Conservation (phyloP, 352 stramenopile genomes). For the Achlya hypogyna region DNA sequence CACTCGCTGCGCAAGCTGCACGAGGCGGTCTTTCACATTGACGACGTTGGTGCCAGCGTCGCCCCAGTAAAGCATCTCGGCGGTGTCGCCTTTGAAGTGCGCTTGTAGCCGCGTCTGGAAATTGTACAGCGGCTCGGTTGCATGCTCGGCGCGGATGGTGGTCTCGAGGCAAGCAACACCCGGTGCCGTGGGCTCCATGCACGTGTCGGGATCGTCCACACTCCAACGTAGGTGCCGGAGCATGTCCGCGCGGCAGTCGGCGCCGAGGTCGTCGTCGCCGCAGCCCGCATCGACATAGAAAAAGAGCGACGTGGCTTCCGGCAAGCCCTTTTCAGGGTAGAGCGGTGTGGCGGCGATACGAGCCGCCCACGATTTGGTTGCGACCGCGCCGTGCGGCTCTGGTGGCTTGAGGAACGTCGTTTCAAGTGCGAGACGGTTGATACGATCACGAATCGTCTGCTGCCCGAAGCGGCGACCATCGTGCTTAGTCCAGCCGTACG, state of each 20-base stretch:
- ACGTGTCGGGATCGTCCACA: neutral
- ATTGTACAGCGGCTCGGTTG: neutral
- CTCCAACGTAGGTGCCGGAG: neutral
- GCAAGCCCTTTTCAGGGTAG: neutral
- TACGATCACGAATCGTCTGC: constrained; percentile 64
- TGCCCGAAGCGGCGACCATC: constrained; percentile 49
- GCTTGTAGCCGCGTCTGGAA: constrained; percentile 8
- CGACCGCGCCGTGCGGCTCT: neutral
- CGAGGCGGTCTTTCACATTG: constrained; percentile 62
- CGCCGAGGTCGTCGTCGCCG: constrained; percentile 45
- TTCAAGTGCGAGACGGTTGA: constrained; percentile 51
- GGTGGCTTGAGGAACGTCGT: constrained; percentile 44
- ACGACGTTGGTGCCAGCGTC: constrained; percentile 41
- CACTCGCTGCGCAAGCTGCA: constrained; percentile 31
- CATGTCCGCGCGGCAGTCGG: constrained; percentile 35
- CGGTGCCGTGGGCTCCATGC: neutral
- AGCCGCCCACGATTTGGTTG: neutral
- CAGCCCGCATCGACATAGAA: constrained; percentile 74
- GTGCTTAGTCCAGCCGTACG: constrained; percentile 75
- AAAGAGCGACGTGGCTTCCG: constrained; percentile 37
- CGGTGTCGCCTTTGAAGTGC: constrained; percentile 2
- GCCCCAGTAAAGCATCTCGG: neutral
- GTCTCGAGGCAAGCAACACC: neutral
- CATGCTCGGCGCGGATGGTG: neutral
- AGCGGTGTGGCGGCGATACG: neutral